Base-by-base conservation (phyloP, 768 basidiomycete species). In the Xanthoconium stramineum region DNA sequence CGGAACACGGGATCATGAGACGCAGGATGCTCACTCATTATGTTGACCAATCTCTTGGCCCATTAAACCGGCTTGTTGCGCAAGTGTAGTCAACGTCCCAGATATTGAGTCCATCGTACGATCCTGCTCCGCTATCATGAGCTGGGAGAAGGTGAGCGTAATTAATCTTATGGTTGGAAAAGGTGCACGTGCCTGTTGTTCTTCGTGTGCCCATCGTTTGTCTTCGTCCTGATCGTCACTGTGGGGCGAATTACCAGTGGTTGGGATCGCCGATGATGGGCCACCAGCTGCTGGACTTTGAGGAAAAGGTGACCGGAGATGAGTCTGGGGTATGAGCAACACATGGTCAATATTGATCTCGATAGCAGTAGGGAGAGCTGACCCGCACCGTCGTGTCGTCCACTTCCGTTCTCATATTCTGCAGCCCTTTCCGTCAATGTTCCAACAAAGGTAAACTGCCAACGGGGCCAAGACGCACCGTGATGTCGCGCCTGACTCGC, bases 1-100 rank as follows among this genome's bases (percentile, higher is more conserved):
- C n/a, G n/a, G n/a, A n/a, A n/a, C 13, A 39, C 24, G 20, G 50
- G 44, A 46, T 19, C 24, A 30, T 30, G 71, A 45, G 19, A 58
- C 70, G 45, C 33, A 38, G 32, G 28, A 35, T n/a, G 64, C 84
- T 59, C 59, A 96, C 96, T 92, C 91, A 62, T 88, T 91, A 65
- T 99, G 97, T 67, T 95, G 93, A 10, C 70, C 76, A 48, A 98
- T 91, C 68, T 99, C 97, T 55, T 84, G 85, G 0, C 96, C 96
- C 85, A 99, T 99, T 33, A 98, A 76, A 12, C 88, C 89, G 0
- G 97, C 97, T 73, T 98, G 97, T 60, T 91, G 86, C 0, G 88
- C 86, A 8, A 99, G 76, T 1, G 89, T 94, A 54, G 69, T 84
- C 51, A 99, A 72, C 2, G 95, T 94, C 0, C 94, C 93, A 0